Evolutionary conservation across 352 stramenopile species (phyloP).

Genomic region (Pythium aristosporum): DNA sequence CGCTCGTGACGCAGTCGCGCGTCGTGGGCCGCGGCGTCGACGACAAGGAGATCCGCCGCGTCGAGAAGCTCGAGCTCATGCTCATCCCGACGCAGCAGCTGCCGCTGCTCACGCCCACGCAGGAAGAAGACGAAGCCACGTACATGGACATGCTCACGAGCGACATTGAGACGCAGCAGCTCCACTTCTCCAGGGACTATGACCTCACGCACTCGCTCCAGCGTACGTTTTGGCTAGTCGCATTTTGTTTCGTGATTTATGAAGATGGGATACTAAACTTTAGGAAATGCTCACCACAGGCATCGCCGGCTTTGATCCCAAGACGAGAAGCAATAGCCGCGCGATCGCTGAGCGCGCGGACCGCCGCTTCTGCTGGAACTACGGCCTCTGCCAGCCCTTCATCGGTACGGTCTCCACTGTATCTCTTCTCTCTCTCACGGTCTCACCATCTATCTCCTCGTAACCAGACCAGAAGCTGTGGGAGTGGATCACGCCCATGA

Average conservation of each 20-base stretch:
- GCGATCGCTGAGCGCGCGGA: conserved; percentile 56
- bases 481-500: conserved; percentile 62
- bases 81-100: conserved; percentile 44
- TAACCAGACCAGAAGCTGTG: conserved; percentile 41
- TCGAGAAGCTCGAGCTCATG: conserved; percentile 50
- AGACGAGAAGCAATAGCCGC: conserved; percentile 52
- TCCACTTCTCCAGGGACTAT: conserved; percentile 64
- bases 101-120: conserved; percentile 49
- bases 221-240: conserved; percentile 35
- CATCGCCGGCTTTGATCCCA: conserved; percentile 51
- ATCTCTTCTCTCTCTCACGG: not conserved
- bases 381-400: conserved; percentile 57
- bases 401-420: conserved; percentile 34
- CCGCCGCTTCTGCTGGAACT: conserved; percentile 92
- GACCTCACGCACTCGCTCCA: conserved; percentile 59
- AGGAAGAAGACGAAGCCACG: conserved; percentile 46
- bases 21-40: conserved; percentile 47
- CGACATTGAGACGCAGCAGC: conserved; percentile 39
- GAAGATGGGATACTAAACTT: not conserved
- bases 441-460: conserved; percentile 22
- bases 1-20: conserved; percentile 71
- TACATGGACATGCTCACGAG: conserved; percentile 57
- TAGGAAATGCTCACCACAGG: conserved; percentile 29
- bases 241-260: conserved; percentile 3
- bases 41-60: conserved; percentile 55